A percentile compares a stretch with the other conserved stretches of the same genome.
These are phyloP conservation scores for Ampelomyces quisqualis DNA, from an alignment of 2,329 filamentous ascomycete genomes.

Conservation along the genomic window DNA sequence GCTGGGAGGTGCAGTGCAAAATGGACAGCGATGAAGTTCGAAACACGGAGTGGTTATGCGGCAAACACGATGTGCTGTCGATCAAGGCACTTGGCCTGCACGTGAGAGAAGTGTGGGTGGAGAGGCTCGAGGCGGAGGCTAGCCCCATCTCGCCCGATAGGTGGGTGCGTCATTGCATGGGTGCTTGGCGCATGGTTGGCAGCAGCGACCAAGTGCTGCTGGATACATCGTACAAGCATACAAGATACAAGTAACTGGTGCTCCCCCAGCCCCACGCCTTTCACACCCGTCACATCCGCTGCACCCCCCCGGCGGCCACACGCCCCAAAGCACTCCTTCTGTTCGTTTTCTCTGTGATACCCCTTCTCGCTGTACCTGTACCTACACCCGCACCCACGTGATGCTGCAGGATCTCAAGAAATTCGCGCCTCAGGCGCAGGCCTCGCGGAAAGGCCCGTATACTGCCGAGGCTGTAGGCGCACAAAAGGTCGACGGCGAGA, in stretches of 20 bases:
- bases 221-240: no score
- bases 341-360: conserved; percentile 20
- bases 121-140: not conserved
- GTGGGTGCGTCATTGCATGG: conserved; percentile 25
- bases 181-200: conserved; percentile 18
- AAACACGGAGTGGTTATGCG: not conserved
- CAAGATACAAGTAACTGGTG: no score
- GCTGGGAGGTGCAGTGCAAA: not conserved
- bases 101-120: not conserved
- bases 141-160: not conserved
- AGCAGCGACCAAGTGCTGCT: no score
- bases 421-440: conserved; percentile 50
- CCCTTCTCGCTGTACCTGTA: conserved; percentile 20
- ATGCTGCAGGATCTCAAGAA: conserved; percentile 50
- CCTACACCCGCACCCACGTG: conserved; percentile 8
- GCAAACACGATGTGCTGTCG: conserved; percentile 6
- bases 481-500: conserved; percentile 74
- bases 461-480: conserved; percentile 70
- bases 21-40: not conserved
- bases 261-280: conserved; percentile 9
- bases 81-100: conserved; percentile 1
- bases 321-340: conserved; percentile 13
- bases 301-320: conserved; percentile 28
- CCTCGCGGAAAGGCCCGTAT: conserved; percentile 68
- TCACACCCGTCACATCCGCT: conserved; percentile 12